Base-by-base conservation (phyloP, 768 basidiomycete genomes). In the Lactarius pseudohatsudake region DNA sequence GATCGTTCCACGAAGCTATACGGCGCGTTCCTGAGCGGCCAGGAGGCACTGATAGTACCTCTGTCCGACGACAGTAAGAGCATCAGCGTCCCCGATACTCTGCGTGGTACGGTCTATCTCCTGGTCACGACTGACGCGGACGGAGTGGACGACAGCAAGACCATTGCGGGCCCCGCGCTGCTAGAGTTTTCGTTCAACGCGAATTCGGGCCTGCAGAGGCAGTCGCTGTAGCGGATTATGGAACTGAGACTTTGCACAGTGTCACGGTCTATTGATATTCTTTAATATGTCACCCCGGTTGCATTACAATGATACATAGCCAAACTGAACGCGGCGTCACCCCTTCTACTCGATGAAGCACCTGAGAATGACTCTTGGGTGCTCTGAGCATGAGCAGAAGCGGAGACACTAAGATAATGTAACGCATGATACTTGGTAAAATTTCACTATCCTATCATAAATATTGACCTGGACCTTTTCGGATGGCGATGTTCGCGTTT, bases 141-240 rank as follows among this genome's bases (percentile, higher is more conserved):
- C 22, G 65, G 47, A 16, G 62, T 71, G 26, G 64, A 66, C 6
- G 65, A 69, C 32, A 57, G 55, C 26, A 69, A 60, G 62, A 66
- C 53, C 9, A 43, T 71, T 13, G 70, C 70, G 3, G 70, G 70
- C 30, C 70, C 70, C 9, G 59, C 57, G 8, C 58, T 71, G 62
- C 59, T 71, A 53, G 65, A 69, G 28, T 69, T 69, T 54, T 10
- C 70, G 3, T 66, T 69, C n/a, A 57, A 66, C 41, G 64, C 70
- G 45, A 45, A 43, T 4, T 57, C 57, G 20, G 28, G 38, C 22
- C 18, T 65, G 43, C 45, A 55, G 43, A 40, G 0, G 11, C 40
- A 32, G 15, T 30, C 30, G 28, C 34, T 22, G 32, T 68, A 66
- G 55, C 43, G 18, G 30, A 50, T 40, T 16, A 8, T 57, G n/a